Base-by-base conservation (phyloP, 495 filamentous ascomycete species). In the Amphirosellinia nigrospora region DNA sequence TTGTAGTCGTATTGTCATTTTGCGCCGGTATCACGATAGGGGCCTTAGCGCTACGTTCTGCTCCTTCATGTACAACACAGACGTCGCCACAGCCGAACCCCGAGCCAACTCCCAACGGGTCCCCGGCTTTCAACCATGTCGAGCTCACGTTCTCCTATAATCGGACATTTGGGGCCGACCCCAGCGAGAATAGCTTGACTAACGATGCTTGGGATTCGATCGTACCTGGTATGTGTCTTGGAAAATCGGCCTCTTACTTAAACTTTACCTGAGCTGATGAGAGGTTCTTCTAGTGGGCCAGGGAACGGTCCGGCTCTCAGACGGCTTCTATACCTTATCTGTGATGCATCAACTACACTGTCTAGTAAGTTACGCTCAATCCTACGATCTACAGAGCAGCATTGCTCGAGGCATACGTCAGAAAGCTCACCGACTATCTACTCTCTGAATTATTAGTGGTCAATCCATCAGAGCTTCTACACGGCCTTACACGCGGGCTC, bases 271-370 rank as follows among this genome's bases (percentile, higher is more conserved):
- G 23, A n/a, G 23, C 19, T 48, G n/a, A 48, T 23, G 45, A 3
- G 45, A 48, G 45, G 23, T 23, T 48, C 45, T 21, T 48, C 45
- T 8, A 55, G 52, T 55, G 13, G 52, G 52, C 11, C 52, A 55
- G 16, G 52, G 52, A 28, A 55, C 52, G 19, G 26, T 55, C 52
- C 23, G 23, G 4, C 30, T 55, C 23, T 55, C 52, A 16, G 52
- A 55, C 52, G 30, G 52, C 4, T 55, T 55, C 52, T 73, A 73
- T 46, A 71, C 68, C 16, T 7, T 73, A 6, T 73, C 71, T 16
- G 36, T 73, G 9, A 68, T 73, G 39, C 71, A 73, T 41, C 71
- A 73, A 52, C 36, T 73, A 15, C 71, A 73, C 38, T 73, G 71
- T 60, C 58, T 73, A 46, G 70, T 71, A 43, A 63, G 70, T 62